Evolutionary conservation across 2,329 filamentous ascomycete genomes (phyloP).

Genomic region (Didymellaceae sp.): DNA sequence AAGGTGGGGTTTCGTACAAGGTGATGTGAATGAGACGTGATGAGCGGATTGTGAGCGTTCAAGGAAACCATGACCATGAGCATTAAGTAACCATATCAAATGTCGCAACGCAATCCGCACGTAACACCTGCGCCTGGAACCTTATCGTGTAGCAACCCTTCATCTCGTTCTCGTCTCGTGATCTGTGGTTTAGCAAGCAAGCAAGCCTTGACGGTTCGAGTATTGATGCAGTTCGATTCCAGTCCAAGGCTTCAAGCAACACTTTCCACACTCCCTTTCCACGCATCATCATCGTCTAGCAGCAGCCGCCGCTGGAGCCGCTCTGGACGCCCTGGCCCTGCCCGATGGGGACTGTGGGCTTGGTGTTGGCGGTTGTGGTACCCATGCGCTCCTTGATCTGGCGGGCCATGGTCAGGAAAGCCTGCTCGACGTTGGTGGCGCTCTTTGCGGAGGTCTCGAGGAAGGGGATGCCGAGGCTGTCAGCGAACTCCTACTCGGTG

Average conservation of each 20-base stretch:
- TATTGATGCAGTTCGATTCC: neutral
- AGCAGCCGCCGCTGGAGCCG: conserved; percentile 85
- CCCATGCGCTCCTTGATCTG: conserved; percentile 99
- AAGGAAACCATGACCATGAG: conserved; percentile 19
- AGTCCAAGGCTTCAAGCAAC: conserved; percentile 9
- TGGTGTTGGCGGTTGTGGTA: conserved; percentile 96
- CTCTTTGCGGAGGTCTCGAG: conserved; percentile 99
- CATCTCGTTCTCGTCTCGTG: conserved; percentile 1
- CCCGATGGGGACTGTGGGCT: conserved; percentile 95
- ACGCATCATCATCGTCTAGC: conserved; percentile 63
- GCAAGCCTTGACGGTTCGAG: too few relatives aligned
- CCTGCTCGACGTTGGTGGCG: conserved; percentile 98
- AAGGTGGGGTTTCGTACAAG: neutral
- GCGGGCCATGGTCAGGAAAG: conserved; percentile 99
- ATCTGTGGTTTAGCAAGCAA: too few relatives aligned
- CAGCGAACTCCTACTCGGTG: conserved; percentile 83
- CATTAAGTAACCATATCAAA: conserved; percentile 22
- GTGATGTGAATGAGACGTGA: neutral
- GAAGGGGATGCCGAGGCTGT: conserved; percentile 98
- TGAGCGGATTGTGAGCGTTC: neutral
- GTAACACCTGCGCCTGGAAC: conserved; percentile 19
- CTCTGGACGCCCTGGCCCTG: conserved; percentile 93
- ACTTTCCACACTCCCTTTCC: conserved; percentile 1
- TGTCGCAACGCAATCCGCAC: conserved; percentile 9
- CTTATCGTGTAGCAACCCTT: conserved; percentile 15